phyloP scores from a whole-genome alignment of 345 rosid genomes.

The Eucalyptus regnans region DNA sequence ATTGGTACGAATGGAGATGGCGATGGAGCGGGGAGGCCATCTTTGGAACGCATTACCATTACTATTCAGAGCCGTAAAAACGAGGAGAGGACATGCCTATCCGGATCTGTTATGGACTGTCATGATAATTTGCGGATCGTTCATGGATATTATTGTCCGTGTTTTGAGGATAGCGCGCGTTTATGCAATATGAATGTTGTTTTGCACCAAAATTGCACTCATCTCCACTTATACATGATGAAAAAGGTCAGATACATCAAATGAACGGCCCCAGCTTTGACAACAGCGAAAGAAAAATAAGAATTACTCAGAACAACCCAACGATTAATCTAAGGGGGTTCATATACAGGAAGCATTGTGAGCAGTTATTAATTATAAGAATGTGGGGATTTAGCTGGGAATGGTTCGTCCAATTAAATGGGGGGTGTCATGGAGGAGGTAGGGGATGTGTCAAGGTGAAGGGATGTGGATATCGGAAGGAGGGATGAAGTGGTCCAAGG shows the following conservation, averaged over 20 bases:
- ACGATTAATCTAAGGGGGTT: background rate
- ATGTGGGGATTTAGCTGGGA: background rate
- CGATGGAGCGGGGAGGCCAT: background rate
- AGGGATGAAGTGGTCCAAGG: constrained; percentile 81
- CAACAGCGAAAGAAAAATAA: background rate
- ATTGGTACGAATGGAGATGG: background rate
- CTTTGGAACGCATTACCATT: background rate
- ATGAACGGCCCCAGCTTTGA: background rate
- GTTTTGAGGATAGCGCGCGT: background rate
- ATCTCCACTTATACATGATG: background rate
- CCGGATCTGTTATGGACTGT: background rate
- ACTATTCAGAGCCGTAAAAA: background rate
- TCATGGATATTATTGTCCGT: background rate
- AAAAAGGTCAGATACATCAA: background rate
- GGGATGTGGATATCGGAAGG: constrained; percentile 53
- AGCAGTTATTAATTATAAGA: background rate
- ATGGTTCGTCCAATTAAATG: background rate
- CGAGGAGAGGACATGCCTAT: background rate
- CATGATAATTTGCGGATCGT: background rate
- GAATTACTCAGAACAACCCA: background rate
- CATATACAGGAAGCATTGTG: background rate
- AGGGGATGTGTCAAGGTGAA: background rate
- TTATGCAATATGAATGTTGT: background rate
- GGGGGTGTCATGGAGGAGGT: background rate
- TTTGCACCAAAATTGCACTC: background rate